phyloP scores from a whole-genome alignment of 306 rosid species.

The Mucuna pruriens region DNA sequence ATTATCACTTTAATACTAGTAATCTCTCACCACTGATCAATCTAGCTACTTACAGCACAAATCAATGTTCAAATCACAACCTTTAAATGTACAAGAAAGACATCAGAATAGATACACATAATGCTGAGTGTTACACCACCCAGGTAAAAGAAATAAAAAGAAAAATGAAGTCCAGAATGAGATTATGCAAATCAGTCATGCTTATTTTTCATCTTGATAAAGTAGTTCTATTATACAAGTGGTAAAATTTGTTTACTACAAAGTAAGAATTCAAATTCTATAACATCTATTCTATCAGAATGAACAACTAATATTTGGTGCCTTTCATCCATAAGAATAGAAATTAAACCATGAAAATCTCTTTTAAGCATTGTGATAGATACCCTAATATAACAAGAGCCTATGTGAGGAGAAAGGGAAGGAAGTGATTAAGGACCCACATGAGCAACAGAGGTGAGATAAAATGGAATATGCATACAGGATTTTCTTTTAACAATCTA shows the following conservation, averaged over 20 bases:
- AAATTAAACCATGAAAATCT: neutral
- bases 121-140: neutral
- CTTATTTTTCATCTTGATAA: neutral
- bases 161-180: neutral
- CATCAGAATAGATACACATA: too few relatives aligned
- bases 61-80: too few relatives aligned
- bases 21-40: too few relatives aligned
- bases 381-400: neutral
- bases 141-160: neutral
- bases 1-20: too few relatives aligned
- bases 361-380: neutral
- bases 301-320: neutral
- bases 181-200: neutral
- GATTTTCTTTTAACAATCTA: neutral
- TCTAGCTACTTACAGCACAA: too few relatives aligned
- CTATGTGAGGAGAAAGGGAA: neutral
- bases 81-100: too few relatives aligned
- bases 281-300: neutral
- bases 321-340: slow-evolving; percentile 3
- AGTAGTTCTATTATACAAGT: neutral
- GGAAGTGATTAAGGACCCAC: neutral
- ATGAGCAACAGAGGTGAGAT: neutral
- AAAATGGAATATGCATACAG: neutral
- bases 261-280: neutral
- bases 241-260: neutral